Percentiles rank a stretch among this genome's conserved stretches.
Conservation (phyloP, 805 yeast genomes). For the Saccharomyces kudriavzevii region DNA sequence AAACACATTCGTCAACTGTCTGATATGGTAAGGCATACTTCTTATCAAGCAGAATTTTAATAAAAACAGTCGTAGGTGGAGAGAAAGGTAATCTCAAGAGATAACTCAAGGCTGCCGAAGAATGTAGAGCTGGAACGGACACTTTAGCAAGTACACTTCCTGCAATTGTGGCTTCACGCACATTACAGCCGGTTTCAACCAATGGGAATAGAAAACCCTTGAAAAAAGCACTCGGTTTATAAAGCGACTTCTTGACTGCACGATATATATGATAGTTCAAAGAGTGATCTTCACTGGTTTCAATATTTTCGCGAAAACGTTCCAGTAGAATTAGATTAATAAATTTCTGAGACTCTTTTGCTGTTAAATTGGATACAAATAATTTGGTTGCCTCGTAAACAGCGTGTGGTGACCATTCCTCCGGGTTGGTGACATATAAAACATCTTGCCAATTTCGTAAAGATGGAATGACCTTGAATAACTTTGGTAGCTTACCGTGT, state of each 20-base stretch:
- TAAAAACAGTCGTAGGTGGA: constrained; percentile 86
- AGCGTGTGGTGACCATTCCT: constrained; percentile 90
- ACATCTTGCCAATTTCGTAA: constrained; percentile 94
- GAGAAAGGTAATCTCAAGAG: constrained; percentile 73
- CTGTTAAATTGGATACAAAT: constrained; percentile 81
- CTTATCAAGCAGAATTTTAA: constrained; percentile 82
- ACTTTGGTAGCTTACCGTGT: constrained; percentile 93
- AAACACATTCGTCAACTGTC: constrained; percentile 88
- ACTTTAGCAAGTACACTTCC: constrained; percentile 85
- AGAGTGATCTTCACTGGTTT: constrained; percentile 64
- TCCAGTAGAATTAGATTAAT: constrained; percentile 61
- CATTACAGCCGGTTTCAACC: constrained; percentile 79
- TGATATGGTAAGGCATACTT: constrained; percentile 96
- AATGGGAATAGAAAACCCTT: constrained; percentile 92
- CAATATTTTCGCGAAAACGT: constrained; percentile 63
- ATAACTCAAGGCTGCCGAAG: constrained; percentile 89
- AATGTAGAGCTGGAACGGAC: constrained; percentile 89
- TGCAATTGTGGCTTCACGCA: constrained; percentile 90
- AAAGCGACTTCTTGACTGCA: constrained; percentile 82
- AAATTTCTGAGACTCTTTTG: constrained; percentile 83
- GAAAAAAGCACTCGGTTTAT: constrained; percentile 96
- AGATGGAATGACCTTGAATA: constrained; percentile 90
- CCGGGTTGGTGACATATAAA: constrained; percentile 86
- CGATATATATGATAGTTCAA: constrained; percentile 90
- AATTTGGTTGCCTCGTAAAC: constrained; percentile 90